These are phyloP conservation scores for Sugiyamaella xylanicola DNA, from an alignment of 1,139 yeast genomes.

Conservation along the genomic window DNA sequence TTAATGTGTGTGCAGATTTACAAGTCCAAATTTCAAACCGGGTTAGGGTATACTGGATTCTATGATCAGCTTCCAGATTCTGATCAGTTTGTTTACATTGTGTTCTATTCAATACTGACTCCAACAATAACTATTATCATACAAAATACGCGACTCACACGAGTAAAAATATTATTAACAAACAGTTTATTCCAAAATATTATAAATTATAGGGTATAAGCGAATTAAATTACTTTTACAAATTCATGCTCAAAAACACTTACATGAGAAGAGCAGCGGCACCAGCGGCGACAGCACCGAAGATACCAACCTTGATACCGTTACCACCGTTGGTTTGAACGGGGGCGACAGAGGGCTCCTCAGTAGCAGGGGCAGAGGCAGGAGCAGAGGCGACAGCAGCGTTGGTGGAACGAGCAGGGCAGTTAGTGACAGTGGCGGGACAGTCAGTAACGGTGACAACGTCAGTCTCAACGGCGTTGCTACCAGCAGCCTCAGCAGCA, in stretches of 20 bases:
- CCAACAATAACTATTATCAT: neutral
- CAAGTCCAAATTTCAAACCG: neutral
- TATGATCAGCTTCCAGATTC: no score
- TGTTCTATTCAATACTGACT: neutral
- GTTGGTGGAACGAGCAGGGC: conserved; percentile 20
- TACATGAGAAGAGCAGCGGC: conserved; percentile 23
- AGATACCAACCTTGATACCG: conserved; percentile 16
- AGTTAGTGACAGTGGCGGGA: conserved; percentile 13
- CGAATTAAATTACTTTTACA: neutral
- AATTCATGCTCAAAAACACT: conserved; percentile 1
- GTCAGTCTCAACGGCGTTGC: conserved; percentile 13
- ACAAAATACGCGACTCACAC: no score
- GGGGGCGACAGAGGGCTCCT: conserved; percentile 18
- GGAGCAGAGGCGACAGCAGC: conserved; percentile 11
- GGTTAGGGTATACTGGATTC: no score
- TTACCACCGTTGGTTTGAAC: conserved; percentile 12
- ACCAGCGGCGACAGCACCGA: conserved; percentile 22
- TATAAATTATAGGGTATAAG: conserved; percentile 6
- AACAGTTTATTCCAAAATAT: neutral
- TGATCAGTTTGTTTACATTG: no score
- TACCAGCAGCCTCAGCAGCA: neutral
- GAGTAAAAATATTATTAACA: no score
- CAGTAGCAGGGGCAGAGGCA: conserved; percentile 16
- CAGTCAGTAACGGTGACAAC: conserved; percentile 15
- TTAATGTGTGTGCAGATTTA: neutral